phyloP scores from a whole-genome alignment of 768 basidiomycete species.

The Mycena belliarum region DNA sequence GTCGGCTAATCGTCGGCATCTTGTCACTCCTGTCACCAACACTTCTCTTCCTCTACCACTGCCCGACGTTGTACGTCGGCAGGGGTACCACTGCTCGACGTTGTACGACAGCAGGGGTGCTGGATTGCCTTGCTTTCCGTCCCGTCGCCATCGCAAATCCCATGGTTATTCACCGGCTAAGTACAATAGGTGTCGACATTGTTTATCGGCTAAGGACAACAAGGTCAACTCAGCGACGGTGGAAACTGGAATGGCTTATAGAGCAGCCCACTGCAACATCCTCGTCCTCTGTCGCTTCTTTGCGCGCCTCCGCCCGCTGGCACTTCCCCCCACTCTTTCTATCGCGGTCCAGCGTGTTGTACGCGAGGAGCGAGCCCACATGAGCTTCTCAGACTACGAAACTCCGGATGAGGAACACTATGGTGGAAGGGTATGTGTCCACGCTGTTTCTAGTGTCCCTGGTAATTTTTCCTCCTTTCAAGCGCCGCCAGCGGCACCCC shows the following conservation, averaged over 20 bases:
- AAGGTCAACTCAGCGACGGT: neutral
- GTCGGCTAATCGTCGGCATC: too few relatives aligned
- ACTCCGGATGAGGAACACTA: neutral
- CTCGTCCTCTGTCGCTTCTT: neutral
- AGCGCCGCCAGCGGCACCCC: neutral
- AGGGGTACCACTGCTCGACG: conserved; percentile 8
- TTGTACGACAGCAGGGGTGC: conserved; percentile 11
- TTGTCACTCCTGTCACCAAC: too few relatives aligned
- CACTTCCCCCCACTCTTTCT: too few relatives aligned
- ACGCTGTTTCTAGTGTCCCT: conserved; percentile 3
- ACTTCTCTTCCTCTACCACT: too few relatives aligned
- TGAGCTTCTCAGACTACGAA: neutral
- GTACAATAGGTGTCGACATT: too few relatives aligned
- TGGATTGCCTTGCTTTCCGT: neutral
- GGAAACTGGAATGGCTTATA: conserved; percentile 7
- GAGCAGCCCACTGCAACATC: neutral
- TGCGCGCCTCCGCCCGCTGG: too few relatives aligned
- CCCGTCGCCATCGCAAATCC: neutral
- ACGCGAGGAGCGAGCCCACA: conserved; percentile 17
- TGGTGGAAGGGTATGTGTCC: conserved; percentile 2
- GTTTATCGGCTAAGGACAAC: conserved; percentile 11
- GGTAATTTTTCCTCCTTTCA: neutral
- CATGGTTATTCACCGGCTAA: too few relatives aligned
- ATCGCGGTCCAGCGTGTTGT: too few relatives aligned
- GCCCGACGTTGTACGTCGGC: too few relatives aligned